Evolutionary conservation across 2,329 filamentous ascomycete genomes (phyloP).

Genomic region (Diaporthe longicolla): DNA sequence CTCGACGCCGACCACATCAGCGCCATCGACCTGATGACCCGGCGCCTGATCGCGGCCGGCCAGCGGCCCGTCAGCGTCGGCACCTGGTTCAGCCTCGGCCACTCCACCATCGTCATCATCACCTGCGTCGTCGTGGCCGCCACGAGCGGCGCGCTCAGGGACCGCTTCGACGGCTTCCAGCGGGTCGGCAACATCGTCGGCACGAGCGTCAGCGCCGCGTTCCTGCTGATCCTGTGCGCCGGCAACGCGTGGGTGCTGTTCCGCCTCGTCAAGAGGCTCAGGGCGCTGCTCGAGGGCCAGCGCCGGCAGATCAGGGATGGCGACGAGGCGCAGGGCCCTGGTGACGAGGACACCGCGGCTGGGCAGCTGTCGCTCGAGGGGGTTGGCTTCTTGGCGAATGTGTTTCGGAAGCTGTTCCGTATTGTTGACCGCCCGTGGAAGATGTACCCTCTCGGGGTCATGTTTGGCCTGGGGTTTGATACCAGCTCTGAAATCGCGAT

Average conservation of each 20-base stretch:
- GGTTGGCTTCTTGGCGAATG: slow-evolving; percentile 78
- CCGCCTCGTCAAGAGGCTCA: slow-evolving; percentile 79
- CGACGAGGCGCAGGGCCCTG: slow-evolving; percentile 24
- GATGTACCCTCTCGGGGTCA: slow-evolving; percentile 90
- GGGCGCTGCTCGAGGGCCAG: slow-evolving; percentile 66
- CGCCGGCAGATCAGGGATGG: slow-evolving; percentile 49
- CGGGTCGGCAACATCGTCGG: slow-evolving; percentile 90
- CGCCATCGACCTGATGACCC: slow-evolving; percentile 95
- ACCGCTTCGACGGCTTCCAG: slow-evolving; percentile 84
- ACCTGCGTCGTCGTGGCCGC: slow-evolving; percentile 94
- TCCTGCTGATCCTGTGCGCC: slow-evolving; percentile 84
- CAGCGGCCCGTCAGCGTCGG: slow-evolving; percentile 92
- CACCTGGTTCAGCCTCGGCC: slow-evolving; percentile 93
- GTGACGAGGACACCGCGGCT: slow-evolving; percentile 53
- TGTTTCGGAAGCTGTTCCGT: slow-evolving; percentile 83
- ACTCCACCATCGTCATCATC: slow-evolving; percentile 92
- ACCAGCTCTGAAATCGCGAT: slow-evolving; percentile 95
- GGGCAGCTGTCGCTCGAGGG: slow-evolving; percentile 79
- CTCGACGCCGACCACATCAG: slow-evolving; percentile 92
- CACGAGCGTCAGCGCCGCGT: slow-evolving; percentile 85
- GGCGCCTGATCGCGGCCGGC: slow-evolving; percentile 86
- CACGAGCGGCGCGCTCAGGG: slow-evolving; percentile 85
- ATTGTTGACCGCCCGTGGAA: slow-evolving; percentile 88
- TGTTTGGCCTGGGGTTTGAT: slow-evolving; percentile 95
- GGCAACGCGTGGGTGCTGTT: slow-evolving; percentile 91